phyloP scores from a whole-genome alignment of 2,329 filamentous ascomycete species.

The Colletotrichum liaoningense region DNA sequence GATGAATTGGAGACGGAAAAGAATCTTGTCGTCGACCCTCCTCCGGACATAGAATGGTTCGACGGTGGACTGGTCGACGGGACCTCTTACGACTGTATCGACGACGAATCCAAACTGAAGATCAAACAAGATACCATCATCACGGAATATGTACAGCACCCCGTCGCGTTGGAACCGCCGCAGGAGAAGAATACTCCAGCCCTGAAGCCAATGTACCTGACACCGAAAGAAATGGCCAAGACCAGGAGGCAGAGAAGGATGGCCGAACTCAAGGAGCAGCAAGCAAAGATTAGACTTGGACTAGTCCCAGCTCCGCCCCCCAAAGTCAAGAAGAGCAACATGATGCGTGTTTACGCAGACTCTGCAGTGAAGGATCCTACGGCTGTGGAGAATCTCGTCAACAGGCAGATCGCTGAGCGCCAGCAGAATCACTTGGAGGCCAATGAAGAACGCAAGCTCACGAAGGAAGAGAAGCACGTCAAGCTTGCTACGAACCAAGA shows the following conservation, averaged over 20 bases:
- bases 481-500: conserved; percentile 87
- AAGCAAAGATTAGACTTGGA: conserved; percentile 94
- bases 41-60: conserved; percentile 97
- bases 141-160: conserved; percentile 92
- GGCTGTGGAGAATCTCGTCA: conserved; percentile 94
- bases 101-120: conserved; percentile 74
- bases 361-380: conserved; percentile 91
- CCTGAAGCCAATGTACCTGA: conserved; percentile 92
- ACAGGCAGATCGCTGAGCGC: conserved; percentile 90
- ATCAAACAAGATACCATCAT: conserved; percentile 87
- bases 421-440: conserved; percentile 79
- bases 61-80: conserved; percentile 88
- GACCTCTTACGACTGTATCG: conserved; percentile 75
- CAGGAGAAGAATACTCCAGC: conserved; percentile 85
- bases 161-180: conserved; percentile 88
- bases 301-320: conserved; percentile 90
- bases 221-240: conserved; percentile 90
- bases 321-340: conserved; percentile 96
- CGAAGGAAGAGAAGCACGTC: conserved; percentile 86
- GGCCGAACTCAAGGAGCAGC: conserved; percentile 94
- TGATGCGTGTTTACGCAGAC: conserved; percentile 84
- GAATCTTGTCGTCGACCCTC: conserved; percentile 84
- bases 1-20: conserved; percentile 91
- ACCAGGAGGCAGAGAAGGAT: conserved; percentile 88
- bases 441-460: conserved; percentile 89